Base-by-base conservation (phyloP, 139 green algal species). In the Chara braunii region DNA sequence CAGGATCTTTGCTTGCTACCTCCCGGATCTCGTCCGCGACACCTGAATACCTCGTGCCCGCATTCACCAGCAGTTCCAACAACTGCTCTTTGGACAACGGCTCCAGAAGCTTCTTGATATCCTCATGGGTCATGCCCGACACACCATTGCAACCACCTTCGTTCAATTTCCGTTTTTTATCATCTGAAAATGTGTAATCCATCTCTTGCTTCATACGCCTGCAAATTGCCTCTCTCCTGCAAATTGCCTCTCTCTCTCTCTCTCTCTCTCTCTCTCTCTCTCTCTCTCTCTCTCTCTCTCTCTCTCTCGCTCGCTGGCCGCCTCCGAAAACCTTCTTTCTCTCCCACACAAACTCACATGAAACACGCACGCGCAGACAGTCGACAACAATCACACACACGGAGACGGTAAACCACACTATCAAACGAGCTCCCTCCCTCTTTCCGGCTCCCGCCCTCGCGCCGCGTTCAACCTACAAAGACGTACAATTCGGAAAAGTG, bases 1-100 rank as follows among this genome's bases (percentile, higher is more conserved):
- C 65, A 40, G 63, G 33, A 45, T 74, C 63, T 30, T 68, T 74
- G 65, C 57, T 74, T 32, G 65, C 65, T 34, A 62, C 37, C 12
- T 68, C 65, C 26, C 31, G 57, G 23, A 72, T 22, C 28, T 71
- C 35, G 26, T 74, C 65, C 44, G 36, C 37, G 23, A 74, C 65
- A 9, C 7, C 11, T 23, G 63, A 23, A 73, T 71, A 34, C 28
- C 45, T 43, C 24, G 43, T 33, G 53, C 57, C 58, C 60, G 60
- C 60, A 44, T 69, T 68, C 4, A 37, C 51, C 3, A 70, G 60
- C 3, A 70, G 48, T 4, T 70, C 60, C 24, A 70, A 26, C 5
- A 70, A 3, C 40, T 70, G 60, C 8, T 70, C 60, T 29, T 69
- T 68, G 26, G 35, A 43, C 11, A 68, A 29, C 6, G 58, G 58